Base-by-base conservation (phyloP, 2,329 filamentous ascomycete genomes). In the Penicillium sp. region DNA sequence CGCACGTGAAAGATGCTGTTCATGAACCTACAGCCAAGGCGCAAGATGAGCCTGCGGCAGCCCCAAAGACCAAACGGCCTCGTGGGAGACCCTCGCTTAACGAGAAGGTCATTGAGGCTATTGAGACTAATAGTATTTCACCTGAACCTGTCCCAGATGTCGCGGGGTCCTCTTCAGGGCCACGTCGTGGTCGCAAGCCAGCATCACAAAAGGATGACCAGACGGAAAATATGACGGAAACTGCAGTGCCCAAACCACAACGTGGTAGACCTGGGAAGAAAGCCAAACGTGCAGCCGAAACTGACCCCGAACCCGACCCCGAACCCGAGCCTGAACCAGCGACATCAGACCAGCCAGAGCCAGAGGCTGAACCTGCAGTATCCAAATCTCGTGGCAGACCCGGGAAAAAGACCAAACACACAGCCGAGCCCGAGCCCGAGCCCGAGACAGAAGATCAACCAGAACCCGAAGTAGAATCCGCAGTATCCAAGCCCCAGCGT, bases 251-350 rank as follows among this genome's bases (percentile, higher is more conserved):
- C 19, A 47, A 53, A 7, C 46, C 56, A 44, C 58, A 50, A 33
- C 53, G 55, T 7, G 56, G 56, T 10, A 47, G 43, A 43, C 17
- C 50, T 19, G 48, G 41, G 22, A 62, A 56, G 37, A 62, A 58
- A 26, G 16, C 36, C 7, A 59, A 55, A 33, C 46, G 22, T 14
- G n/a, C 26, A 25, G 16, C n/a, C 8, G 53, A 56, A 25, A 11
- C 36, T n/a, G 55, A 51, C n/a, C 14, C 19, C 11, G 44, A 48
- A 31, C 40, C 46, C 17, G 35, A 53, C n/a, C n/a, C n/a, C n/a
- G n/a, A 22, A 22, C 22, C 22, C 22, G 22, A 22, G 25, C 33
- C 48, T 31, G 30, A 30, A 14, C 36, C 26, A 16, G 44, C 30
- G 3, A 4, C 22, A 19, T 52, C 50, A 48, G 22, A 33, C 10